Evolutionary conservation across 129 eudicot species (phyloP).

Genomic region (Lactuca sativa): DNA sequence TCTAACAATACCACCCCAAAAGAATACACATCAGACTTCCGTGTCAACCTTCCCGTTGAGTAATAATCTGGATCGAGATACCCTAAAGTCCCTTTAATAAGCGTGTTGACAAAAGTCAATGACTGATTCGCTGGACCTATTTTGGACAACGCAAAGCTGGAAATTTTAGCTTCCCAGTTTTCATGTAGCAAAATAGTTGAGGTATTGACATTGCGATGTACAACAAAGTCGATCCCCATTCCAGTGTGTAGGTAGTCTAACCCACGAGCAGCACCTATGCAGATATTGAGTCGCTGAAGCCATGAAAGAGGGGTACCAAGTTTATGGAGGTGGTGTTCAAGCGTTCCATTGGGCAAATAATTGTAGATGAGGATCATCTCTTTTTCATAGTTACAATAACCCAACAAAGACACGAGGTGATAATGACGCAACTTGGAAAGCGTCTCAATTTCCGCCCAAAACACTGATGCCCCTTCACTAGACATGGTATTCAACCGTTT

Average conservation of each 20-base stretch:
- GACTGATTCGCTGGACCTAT: constrained; percentile 28
- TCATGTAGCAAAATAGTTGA: constrained; percentile 29
- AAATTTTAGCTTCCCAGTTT: constrained; percentile 28
- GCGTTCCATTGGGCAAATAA: constrained; percentile 27
- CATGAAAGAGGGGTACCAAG: background rate
- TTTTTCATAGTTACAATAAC: too few species aligned
- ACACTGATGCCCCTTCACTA: too few species aligned
- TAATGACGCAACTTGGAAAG: too few species aligned
- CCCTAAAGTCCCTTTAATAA: constrained; percentile 28
- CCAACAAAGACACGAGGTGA: too few species aligned
- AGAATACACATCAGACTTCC: constrained; percentile 32
- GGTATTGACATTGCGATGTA: constrained; percentile 33
- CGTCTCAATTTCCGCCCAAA: too few species aligned
- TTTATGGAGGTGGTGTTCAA: constrained; percentile 24
- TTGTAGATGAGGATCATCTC: too few species aligned
- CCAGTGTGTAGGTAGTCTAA: background rate
- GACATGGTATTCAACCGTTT: too few species aligned
- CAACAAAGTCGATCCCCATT: constrained; percentile 14
- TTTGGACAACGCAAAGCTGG: constrained; percentile 26
- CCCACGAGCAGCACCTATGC: too few species aligned
- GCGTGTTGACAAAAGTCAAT: constrained; percentile 23
- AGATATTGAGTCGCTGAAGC: too few species aligned
- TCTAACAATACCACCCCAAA: background rate
- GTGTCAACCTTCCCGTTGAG: constrained; percentile 25
- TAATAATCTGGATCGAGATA: constrained; percentile 30